phyloP scores from a whole-genome alignment of 805 yeast species.

The Candida verbasci region DNA sequence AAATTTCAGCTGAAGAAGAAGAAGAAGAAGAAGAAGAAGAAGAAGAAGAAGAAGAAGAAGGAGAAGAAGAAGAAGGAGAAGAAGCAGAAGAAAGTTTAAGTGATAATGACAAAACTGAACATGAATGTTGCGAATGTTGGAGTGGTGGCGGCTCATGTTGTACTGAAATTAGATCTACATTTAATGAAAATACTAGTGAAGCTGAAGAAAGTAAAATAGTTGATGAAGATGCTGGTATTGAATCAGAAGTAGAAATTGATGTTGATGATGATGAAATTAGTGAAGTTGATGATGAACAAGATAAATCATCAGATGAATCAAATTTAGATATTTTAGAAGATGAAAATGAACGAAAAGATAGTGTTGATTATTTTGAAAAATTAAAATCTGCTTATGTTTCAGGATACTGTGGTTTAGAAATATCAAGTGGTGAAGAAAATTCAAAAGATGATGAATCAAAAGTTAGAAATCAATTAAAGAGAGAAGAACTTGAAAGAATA shows the following conservation, averaged over 20 bases:
- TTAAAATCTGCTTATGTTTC: no score
- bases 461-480: neutral
- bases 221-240: conserved; percentile 3
- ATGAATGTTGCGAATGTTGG: conserved; percentile 8
- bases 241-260: conserved; percentile 3
- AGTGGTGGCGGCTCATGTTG: neutral
- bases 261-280: conserved; percentile 3
- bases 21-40: neutral
- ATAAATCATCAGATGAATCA: conserved; percentile 2
- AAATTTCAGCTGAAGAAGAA: neutral
- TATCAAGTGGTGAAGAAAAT: no score
- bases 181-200: neutral
- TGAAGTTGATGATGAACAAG: neutral
- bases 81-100: neutral
- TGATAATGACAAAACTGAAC: neutral
- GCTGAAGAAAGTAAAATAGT: conserved; percentile 3
- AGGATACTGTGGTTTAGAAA: no score
- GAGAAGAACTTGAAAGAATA: conserved; percentile 7
- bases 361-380: no score
- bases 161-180: neutral
- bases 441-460: conserved; percentile 4
- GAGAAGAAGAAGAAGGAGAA: conserved; percentile 1
- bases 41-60: neutral
- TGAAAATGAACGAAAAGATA: no score
- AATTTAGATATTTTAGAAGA: no score